Evolutionary conservation across 1,284 basidiomycete species (phyloP).

Genomic region (Heterobasidion parviporum): DNA sequence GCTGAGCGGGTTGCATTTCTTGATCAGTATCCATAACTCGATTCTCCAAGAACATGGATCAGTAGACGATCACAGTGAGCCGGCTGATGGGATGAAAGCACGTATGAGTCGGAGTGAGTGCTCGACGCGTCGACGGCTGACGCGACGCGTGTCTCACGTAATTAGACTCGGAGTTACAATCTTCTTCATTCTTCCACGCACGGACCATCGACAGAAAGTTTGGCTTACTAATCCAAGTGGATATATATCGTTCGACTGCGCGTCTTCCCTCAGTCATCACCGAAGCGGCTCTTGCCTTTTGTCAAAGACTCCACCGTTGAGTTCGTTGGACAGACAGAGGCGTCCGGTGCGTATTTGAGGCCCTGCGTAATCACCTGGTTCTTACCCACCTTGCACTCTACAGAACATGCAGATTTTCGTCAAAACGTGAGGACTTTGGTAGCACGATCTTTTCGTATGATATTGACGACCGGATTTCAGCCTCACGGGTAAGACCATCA

Average conservation of each 20-base stretch:
- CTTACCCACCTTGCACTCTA: neutral
- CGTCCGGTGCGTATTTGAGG: slow-evolving; percentile 32
- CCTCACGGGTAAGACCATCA: slow-evolving; percentile 99
- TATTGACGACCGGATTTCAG: slow-evolving; percentile 27
- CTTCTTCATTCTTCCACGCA: slow-evolving; percentile 27
- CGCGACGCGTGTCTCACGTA: slow-evolving; percentile 4
- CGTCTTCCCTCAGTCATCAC: neutral
- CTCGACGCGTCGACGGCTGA: slow-evolving; percentile 4
- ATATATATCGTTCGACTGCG: too few relatives aligned
- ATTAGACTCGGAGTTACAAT: neutral
- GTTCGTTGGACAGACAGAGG: slow-evolving; percentile 77
- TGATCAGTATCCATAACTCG: slow-evolving; percentile 47
- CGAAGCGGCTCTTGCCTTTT: slow-evolving; percentile 44
- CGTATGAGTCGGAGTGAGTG: neutral
- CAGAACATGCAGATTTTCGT: slow-evolving; percentile 85
- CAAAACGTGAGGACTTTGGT: slow-evolving; percentile 50
- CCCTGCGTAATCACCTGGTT: neutral
- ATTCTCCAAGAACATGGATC: too few relatives aligned
- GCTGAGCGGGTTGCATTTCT: slow-evolving; percentile 32
- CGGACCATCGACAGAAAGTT: slow-evolving; percentile 26
- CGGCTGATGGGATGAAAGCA: neutral
- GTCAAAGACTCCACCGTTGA: slow-evolving; percentile 84
- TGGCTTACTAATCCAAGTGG: too few relatives aligned
- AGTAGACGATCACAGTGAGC: too few relatives aligned
- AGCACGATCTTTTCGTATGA: neutral